Conservation (phyloP, 1,284 basidiomycete species). For the Veloporphyrellus conicus region DNA sequence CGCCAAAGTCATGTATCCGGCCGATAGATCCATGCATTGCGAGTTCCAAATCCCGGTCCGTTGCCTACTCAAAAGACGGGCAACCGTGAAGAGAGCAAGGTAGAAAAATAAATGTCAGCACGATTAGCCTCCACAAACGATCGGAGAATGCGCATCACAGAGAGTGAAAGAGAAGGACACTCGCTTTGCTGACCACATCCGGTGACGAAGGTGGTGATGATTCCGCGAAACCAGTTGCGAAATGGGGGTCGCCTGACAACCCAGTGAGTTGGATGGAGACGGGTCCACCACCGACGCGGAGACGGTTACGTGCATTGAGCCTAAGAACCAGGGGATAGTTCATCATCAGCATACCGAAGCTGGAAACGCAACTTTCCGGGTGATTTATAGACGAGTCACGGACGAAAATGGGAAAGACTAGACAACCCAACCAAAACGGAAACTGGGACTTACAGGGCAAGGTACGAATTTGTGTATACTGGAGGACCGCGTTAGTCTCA, state of each 20-base stretch:
- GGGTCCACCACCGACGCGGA: not conserved
- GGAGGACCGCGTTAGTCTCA: not conserved
- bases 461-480: constrained; percentile 22
- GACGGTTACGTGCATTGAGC: constrained; percentile 14
- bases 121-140: not conserved
- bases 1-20: not conserved
- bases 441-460: constrained; percentile 14
- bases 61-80: not conserved
- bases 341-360: not conserved
- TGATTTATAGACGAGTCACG: not conserved
- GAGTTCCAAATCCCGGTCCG: constrained; percentile 10
- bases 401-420: not conserved
- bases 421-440: not conserved
- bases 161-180: not conserved
- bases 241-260: constrained; percentile 8
- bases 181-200: constrained; percentile 1
- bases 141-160: not conserved
- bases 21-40: constrained; percentile 12
- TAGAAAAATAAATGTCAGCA: not conserved
- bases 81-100: not conserved
- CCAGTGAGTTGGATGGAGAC: constrained; percentile 15
- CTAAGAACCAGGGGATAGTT: not conserved
- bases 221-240: constrained; percentile 2
- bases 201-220: not conserved
- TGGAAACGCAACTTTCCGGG: no score